phyloP scores from a whole-genome alignment of 768 basidiomycete genomes.

The Mrakia hoshinonis region DNA sequence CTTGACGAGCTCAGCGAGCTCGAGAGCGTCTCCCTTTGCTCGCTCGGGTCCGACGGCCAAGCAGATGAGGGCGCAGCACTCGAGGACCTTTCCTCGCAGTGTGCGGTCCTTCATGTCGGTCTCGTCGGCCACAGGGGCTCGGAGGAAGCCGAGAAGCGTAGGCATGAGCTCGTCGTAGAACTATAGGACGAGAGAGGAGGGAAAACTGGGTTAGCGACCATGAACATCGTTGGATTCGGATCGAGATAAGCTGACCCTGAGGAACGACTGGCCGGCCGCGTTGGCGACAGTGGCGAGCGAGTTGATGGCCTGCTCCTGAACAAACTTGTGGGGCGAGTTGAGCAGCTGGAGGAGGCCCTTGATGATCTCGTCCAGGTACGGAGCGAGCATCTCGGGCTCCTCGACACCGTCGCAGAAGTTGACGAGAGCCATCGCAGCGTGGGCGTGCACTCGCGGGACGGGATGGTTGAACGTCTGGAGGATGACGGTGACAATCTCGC shows the following conservation, averaged over 20 bases:
- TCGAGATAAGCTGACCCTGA: slow-evolving; percentile 49
- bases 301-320: slow-evolving; percentile 71
- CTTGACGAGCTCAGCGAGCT: slow-evolving; percentile 63
- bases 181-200: no score
- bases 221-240: neutral
- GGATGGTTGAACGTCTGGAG: slow-evolving; percentile 14
- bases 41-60: slow-evolving; percentile 71
- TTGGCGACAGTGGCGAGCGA: slow-evolving; percentile 84
- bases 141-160: slow-evolving; percentile 62
- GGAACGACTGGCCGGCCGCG: slow-evolving; percentile 68
- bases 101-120: slow-evolving; percentile 59
- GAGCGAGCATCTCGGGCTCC: slow-evolving; percentile 62
- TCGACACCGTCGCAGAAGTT: slow-evolving; percentile 76
- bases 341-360: slow-evolving; percentile 45
- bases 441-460: slow-evolving; percentile 61
- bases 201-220: neutral
- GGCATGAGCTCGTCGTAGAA: slow-evolving; percentile 75
- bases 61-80: slow-evolving; percentile 77
- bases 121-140: slow-evolving; percentile 46
- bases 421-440: slow-evolving; percentile 77
- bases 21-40: slow-evolving; percentile 64
- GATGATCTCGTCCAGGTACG: slow-evolving; percentile 72
- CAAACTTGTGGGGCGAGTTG: slow-evolving; percentile 44
- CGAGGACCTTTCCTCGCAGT: slow-evolving; percentile 68
- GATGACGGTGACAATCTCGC: slow-evolving; percentile 19